A percentile compares a stretch with the other conserved stretches of the same genome.
Evolutionary conservation across 495 filamentous ascomycete species (phyloP).

Genomic region (Glutinoglossum americanum): DNA sequence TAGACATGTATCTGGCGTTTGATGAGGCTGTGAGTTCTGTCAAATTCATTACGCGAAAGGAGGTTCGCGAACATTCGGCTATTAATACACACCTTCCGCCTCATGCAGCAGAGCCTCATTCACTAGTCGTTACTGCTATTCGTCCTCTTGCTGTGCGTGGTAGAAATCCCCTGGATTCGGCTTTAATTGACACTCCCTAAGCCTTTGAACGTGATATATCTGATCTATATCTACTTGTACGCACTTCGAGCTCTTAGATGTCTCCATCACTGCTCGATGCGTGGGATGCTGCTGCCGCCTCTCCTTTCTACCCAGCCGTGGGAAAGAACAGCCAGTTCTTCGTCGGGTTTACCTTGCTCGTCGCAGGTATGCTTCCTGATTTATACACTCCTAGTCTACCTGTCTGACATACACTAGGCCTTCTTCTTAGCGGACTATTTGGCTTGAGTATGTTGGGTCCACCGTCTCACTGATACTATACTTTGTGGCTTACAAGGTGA

Average conservation of each 20-base stretch:
- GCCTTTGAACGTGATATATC: not conserved
- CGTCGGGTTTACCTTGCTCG: slow-evolving; percentile 57
- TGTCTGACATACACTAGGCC: slow-evolving; percentile 19
- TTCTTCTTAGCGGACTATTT: slow-evolving; percentile 49
- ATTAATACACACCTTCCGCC: not conserved
- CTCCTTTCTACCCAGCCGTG: slow-evolving; percentile 61
- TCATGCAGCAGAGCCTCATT: not conserved
- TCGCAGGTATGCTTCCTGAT: slow-evolving; percentile 29
- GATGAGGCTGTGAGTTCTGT: not conserved
- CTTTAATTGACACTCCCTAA: not conserved
- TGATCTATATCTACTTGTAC: not conserved
- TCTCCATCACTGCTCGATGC: slow-evolving; percentile 50
- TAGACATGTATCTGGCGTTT: not conserved
- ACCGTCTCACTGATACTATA: not conserved
- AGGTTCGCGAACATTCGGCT: not conserved
- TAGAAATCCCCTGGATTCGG: not conserved
- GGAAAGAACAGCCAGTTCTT: slow-evolving; percentile 68
- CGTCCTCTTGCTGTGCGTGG: not conserved
- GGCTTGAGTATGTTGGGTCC: slow-evolving; percentile 46
- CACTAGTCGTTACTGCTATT: not conserved
- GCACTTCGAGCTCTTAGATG: not conserved
- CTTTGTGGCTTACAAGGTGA: not conserved
- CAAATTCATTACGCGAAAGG: not conserved
- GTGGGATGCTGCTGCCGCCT: slow-evolving; percentile 72
- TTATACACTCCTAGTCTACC: slow-evolving; percentile 2